Base-by-base conservation (phyloP, 2,329 filamentous ascomycete species). In the Didymella pomorum region DNA sequence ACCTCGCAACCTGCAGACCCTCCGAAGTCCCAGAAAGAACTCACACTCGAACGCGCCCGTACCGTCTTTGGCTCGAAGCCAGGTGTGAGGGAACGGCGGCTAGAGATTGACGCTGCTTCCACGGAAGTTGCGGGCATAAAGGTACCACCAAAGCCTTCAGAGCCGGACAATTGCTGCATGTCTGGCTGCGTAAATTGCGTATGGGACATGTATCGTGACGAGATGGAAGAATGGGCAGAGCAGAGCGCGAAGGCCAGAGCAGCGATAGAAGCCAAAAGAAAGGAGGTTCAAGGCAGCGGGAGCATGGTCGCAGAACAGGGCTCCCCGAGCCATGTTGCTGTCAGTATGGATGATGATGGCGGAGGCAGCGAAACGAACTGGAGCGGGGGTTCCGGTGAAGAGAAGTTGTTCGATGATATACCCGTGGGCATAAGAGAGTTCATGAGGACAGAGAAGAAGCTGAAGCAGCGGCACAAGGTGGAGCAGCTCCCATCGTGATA, bases 141-240 rank as follows among this genome's bases (percentile, higher is more conserved):
- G 18, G 89, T 98, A 4, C 95, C 95, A 2, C 93, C 93, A 0
- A 86, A 86, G 46, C 95, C 95, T 1, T 84, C 87, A 46, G 94
- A 99, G 78, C 95, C 95, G 3, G 95, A 98, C 71, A 97, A 99
- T 74, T 99, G 95, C 83, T 99, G 95, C 79, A 99, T 99, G 95
- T 95, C 91, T 72, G 95, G 95, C 3, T 99, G 95, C 75, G 94
- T 97, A 47, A 93, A 98, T 76, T 99, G 95, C 76, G 95, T 98
- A 2, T 98, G 93, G 93, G 93, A 97, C 69, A 83, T 87, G 52
- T 98, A 89, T 77, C 85, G 93, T 9, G 94, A 99, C 66, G 95
- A 98, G 51, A 84, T 98, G 78, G 93, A 98, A 76, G 90, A 91
- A 57, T 98, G 93, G 92, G 89, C 88, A 4, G 80, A 81, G 14